These are phyloP conservation scores for Aschersonia sp. DNA, from an alignment of 2,329 filamentous ascomycete genomes.

Conservation along the genomic window DNA sequence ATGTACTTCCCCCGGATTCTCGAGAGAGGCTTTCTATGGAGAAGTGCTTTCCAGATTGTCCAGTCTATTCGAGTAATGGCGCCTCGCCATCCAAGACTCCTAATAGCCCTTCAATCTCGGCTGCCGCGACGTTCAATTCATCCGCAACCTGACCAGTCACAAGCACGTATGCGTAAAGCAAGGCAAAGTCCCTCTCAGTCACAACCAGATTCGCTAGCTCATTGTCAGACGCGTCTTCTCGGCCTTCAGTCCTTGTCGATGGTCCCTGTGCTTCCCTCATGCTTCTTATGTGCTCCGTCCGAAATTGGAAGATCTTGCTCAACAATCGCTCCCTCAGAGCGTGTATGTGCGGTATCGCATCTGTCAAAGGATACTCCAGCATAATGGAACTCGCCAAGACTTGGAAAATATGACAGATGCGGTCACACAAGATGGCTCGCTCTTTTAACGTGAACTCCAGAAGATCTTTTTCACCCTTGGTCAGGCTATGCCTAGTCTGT, in stretches of 20 bases:
- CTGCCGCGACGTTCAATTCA: slow-evolving; percentile 40
- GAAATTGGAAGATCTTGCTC: slow-evolving; percentile 70
- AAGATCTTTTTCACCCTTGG: slow-evolving; percentile 61
- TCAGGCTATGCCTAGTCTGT: slow-evolving; percentile 57
- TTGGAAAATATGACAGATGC: slow-evolving; percentile 69
- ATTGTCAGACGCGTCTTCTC: too few relatives aligned
- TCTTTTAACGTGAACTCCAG: slow-evolving; percentile 65
- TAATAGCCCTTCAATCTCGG: slow-evolving; percentile 42
- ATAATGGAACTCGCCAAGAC: slow-evolving; percentile 81
- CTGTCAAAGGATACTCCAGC: slow-evolving; percentile 75
- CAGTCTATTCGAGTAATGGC: slow-evolving; percentile 3
- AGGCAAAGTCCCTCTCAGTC: slow-evolving; percentile 64
- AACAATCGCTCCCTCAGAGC: slow-evolving; percentile 63
- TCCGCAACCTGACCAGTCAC: slow-evolving; percentile 48
- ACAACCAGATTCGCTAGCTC: slow-evolving; percentile 14
- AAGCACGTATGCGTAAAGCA: slow-evolving; percentile 79
- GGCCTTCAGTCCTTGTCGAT: too few relatives aligned
- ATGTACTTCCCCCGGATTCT: too few relatives aligned
- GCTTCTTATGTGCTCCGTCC: slow-evolving; percentile 37
- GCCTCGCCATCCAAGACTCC: slow-evolving; percentile 28
- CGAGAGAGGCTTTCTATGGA: too few relatives aligned
- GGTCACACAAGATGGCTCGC: slow-evolving; percentile 60
- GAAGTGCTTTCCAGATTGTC: too few relatives aligned
- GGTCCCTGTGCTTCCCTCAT: too few relatives aligned
- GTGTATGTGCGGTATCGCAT: slow-evolving; percentile 65